Evolutionary conservation across 192 early-diverging fungal genomes (phyloP).

Genomic region (Dissophora globulifera): DNA sequence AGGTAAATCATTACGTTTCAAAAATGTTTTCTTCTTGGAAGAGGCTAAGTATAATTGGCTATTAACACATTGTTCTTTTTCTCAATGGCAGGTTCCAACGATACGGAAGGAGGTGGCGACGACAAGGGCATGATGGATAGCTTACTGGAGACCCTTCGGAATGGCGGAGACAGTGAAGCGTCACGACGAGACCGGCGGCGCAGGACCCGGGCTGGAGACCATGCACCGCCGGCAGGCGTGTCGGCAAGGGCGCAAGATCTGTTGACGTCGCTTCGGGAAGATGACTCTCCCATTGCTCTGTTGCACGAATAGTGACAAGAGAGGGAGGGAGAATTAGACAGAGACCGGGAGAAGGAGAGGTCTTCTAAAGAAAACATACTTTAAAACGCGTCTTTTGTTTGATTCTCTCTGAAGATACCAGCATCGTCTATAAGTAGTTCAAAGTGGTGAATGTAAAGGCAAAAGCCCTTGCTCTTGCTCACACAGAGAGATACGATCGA

Average conservation of each 20-base stretch:
- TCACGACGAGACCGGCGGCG: slow-evolving; percentile 39
- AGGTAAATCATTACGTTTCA: slow-evolving; percentile 20
- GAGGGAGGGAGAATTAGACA: too few species aligned
- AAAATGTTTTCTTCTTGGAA: neutral
- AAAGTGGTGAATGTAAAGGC: too few species aligned
- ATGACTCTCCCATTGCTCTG: slow-evolving; percentile 17
- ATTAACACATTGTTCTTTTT: neutral
- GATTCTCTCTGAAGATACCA: too few species aligned
- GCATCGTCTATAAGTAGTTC: too few species aligned
- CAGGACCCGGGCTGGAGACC: slow-evolving; percentile 26
- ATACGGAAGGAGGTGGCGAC: slow-evolving; percentile 52
- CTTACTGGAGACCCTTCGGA: slow-evolving; percentile 76
- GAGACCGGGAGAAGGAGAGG: too few species aligned
- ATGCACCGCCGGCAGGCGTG: neutral
- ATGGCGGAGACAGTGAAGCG: slow-evolving; percentile 66
- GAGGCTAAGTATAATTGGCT: neutral
- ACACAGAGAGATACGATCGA: too few species aligned
- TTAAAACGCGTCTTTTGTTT: too few species aligned
- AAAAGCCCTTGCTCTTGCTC: too few species aligned
- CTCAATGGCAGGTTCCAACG: slow-evolving; percentile 19
- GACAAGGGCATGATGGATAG: slow-evolving; percentile 85
- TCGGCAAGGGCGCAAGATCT: slow-evolving; percentile 39
- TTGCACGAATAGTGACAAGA: slow-evolving; percentile 42
- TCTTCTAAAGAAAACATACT: too few species aligned
- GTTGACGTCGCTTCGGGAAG: slow-evolving; percentile 34